Percentiles rank a stretch among this genome's conserved stretches.
phyloP scores from a whole-genome alignment of 2,329 filamentous ascomycete species.

The Didymella pinodella region DNA sequence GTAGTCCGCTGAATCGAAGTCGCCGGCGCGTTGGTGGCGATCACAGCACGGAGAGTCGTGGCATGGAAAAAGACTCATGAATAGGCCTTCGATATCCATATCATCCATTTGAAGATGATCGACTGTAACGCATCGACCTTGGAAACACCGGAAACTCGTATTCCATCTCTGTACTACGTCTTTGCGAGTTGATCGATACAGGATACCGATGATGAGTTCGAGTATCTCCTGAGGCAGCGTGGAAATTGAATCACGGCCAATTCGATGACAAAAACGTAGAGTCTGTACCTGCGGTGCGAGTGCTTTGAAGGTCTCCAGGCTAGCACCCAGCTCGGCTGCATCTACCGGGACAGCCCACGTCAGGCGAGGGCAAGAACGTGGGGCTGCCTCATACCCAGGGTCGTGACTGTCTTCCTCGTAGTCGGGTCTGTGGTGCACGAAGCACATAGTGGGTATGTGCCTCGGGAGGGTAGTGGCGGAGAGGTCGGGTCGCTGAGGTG shows the following conservation, averaged over 20 bases:
- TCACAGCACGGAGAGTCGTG: neutral
- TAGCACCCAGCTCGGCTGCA: conserved; percentile 16
- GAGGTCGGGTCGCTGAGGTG: neutral
- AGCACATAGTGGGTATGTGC: conserved; percentile 4
- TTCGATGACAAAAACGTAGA: conserved; percentile 21
- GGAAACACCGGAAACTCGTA: conserved; percentile 1
- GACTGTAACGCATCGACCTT: neutral
- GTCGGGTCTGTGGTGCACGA: neutral
- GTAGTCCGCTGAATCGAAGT: neutral
- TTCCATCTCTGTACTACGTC: neutral
- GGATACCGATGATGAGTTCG: neutral
- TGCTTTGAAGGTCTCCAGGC: conserved; percentile 12
- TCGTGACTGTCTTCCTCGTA: neutral
- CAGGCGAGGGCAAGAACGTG: neutral
- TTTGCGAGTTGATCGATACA: neutral
- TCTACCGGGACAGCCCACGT: conserved; percentile 15
- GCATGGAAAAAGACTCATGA: neutral
- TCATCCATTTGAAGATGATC: neutral
- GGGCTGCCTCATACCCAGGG: neutral
- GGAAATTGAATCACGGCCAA: conserved; percentile 6
- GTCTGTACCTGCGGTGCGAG: neutral
- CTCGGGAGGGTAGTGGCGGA: neutral
- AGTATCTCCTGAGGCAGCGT: conserved; percentile 19
- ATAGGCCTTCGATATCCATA: neutral
- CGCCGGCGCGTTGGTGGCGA: neutral